Base-by-base conservation (phyloP, 768 basidiomycete genomes). In the Stropharia rugosoannulata region DNA sequence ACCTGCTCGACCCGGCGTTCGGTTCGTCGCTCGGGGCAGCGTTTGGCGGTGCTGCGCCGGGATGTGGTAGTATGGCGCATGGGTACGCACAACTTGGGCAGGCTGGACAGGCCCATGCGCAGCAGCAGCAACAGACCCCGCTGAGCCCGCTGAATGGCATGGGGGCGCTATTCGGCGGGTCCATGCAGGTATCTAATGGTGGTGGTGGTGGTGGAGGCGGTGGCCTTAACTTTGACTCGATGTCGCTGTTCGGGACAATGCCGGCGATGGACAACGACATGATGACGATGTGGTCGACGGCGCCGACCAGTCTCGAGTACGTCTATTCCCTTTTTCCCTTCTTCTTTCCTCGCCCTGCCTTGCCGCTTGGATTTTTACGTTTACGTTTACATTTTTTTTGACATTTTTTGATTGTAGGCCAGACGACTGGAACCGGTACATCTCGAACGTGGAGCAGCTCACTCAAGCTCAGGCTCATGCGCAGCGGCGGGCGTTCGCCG, bases 241-340 rank as follows among this genome's bases (percentile, higher is more conserved):
- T 49, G 27, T 54, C 45, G 12, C 40, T 49, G 27, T 53, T 67
- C 36, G 55, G 61, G 1, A 60, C 68, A 22, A 62, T 66, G 35
- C 66, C 68, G 13, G 51, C 69, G 36, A 68, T 78, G 65, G 79
- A 85, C 59, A 68, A 71, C 52, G 80, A 81, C 53, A 79, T 79
- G 43, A 75, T 85, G 60, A 73, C 75, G 12, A 82, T 86, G 80
- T 88, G 85, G 86, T 81, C 83, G 10, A 75, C 72, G 49, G 82
- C 84, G 19, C 84, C 84, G 12, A 75, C 76, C 11, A 77, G 79
- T 16, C 85, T 84, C 52, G 83, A 83, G 86, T 87, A 62, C 61
- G 84, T 72, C 4, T 38, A 48, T 32, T 22, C 22, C 22, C 22
- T 22, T 22, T 22, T 4, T 22, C 4, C 22, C 4, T 44, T 53